phyloP scores from a whole-genome alignment of 2,329 filamentous ascomycete species.

The Nannizziopsis barbatae region DNA sequence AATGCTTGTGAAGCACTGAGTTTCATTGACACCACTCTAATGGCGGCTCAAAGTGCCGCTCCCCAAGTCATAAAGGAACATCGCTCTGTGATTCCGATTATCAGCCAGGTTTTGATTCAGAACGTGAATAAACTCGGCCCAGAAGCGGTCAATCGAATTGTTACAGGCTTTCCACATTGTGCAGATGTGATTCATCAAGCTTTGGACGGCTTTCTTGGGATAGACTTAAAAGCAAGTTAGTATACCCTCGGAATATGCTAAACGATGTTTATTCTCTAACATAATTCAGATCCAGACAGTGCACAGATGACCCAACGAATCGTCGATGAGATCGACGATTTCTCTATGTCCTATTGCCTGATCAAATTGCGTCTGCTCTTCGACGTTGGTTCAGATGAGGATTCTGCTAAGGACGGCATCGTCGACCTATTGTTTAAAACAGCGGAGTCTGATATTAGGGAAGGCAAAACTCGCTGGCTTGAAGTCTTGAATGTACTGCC shows the following conservation, averaged over 20 bases:
- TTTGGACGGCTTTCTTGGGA: conserved; percentile 26
- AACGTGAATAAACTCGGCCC: conserved; percentile 22
- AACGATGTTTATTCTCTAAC: neutral
- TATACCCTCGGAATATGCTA: neutral
- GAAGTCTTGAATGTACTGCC: conserved; percentile 31
- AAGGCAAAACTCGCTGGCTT: conserved; percentile 29
- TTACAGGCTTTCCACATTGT: conserved; percentile 21
- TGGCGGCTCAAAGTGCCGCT: conserved; percentile 1
- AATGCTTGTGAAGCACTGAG: conserved; percentile 26
- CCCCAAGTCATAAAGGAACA: too few species aligned
- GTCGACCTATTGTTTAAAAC: conserved; percentile 33
- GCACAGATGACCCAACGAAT: conserved; percentile 27
- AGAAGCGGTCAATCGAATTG: conserved; percentile 24
- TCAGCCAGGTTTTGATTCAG: conserved; percentile 27
- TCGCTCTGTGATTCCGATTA: conserved; percentile 22
- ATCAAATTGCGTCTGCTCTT: conserved; percentile 34
- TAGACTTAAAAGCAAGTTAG: conserved; percentile 17
- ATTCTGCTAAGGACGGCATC: conserved; percentile 22
- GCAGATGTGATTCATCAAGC: conserved; percentile 23
- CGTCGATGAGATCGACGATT: conserved; percentile 30
- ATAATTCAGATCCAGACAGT: conserved; percentile 4
- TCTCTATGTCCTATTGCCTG: conserved; percentile 35
- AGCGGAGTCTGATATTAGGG: conserved; percentile 27
- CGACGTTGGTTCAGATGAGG: conserved; percentile 22
- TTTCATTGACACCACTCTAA: conserved; percentile 26